A percentile compares a stretch with the other conserved stretches of the same genome.
Conservation (phyloP, 2,329 filamentous ascomycete species). For the Colletotrichum tropicale region DNA sequence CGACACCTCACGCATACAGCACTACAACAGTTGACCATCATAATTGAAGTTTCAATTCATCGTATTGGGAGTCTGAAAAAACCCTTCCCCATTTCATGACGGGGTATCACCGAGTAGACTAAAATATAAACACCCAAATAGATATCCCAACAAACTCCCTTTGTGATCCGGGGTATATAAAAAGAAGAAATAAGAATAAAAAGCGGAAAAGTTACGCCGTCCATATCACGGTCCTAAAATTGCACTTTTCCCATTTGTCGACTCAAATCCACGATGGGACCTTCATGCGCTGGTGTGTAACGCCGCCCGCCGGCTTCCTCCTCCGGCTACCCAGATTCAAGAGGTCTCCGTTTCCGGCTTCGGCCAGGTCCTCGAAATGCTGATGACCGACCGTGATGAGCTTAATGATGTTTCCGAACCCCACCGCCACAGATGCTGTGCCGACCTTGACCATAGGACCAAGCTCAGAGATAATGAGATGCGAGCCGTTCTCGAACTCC, state of each 20-base stretch:
- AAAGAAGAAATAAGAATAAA: background rate
- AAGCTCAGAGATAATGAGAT: slow-evolving; percentile 68
- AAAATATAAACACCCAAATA: background rate
- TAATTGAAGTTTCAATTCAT: background rate
- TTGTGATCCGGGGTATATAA: slow-evolving; percentile 16
- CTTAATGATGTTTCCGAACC: slow-evolving; percentile 76
- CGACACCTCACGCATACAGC: background rate
- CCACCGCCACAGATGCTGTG: slow-evolving; percentile 69
- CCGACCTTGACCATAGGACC: slow-evolving; percentile 71
- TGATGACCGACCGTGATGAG: slow-evolving; percentile 71
- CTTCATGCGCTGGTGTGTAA: slow-evolving; percentile 10
- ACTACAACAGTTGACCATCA: background rate
- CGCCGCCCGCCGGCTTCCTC: slow-evolving; percentile 30
- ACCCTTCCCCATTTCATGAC: background rate
- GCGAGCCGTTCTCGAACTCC: slow-evolving; percentile 45
- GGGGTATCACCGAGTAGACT: background rate
- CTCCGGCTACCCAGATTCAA: slow-evolving; percentile 44
- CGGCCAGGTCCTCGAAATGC: slow-evolving; percentile 55
- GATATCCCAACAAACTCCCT: slow-evolving; percentile 14
- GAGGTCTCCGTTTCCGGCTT: slow-evolving; percentile 31
- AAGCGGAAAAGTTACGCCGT: background rate
- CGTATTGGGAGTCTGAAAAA: background rate
- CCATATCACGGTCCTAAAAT: background rate
- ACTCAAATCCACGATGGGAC: slow-evolving; percentile 8
- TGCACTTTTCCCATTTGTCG: background rate